phyloP scores from a whole-genome alignment of 1,139 yeast species.

The Taphrina populina region DNA sequence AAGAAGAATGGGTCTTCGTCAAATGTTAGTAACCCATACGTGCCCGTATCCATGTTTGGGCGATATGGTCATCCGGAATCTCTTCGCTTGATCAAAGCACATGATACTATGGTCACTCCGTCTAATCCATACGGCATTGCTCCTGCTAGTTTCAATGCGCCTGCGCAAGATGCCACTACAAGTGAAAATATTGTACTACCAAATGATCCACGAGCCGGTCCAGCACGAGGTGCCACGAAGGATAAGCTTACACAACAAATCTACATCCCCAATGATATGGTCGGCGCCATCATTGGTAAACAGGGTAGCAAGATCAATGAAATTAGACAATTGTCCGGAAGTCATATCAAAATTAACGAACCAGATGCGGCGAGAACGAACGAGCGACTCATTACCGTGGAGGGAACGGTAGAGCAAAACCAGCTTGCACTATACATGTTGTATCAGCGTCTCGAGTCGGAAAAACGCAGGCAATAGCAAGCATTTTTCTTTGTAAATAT shows the following conservation, averaged over 20 bases:
- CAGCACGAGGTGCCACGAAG: conserved; percentile 13
- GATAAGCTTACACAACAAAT: conserved; percentile 59
- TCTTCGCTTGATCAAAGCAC: conserved; percentile 32
- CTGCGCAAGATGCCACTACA: conserved; percentile 36
- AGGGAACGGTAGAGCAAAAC: conserved; percentile 67
- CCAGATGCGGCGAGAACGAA: conserved; percentile 40
- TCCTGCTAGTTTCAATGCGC: conserved; percentile 42
- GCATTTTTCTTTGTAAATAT: not conserved
- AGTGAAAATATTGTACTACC: conserved; percentile 22
- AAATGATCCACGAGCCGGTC: conserved; percentile 23
- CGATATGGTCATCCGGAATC: conserved; percentile 38
- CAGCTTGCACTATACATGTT: conserved; percentile 76
- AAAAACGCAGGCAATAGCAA: conserved; percentile 19
- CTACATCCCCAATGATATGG: conserved; percentile 71
- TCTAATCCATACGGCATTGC: conserved; percentile 40
- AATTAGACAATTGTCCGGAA: conserved; percentile 72
- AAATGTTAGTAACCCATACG: conserved; percentile 35
- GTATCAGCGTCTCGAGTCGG: conserved; percentile 45
- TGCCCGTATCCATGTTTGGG: conserved; percentile 39
- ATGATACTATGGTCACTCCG: conserved; percentile 39
- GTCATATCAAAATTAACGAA: conserved; percentile 71
- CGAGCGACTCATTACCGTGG: conserved; percentile 66
- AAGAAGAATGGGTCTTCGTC: conserved; percentile 53
- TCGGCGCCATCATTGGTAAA: conserved; percentile 83
- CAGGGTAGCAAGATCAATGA: conserved; percentile 82